Evolutionary conservation across 1,284 basidiomycete genomes (phyloP), one percentile per base, ranked within the genome.

Genomic region (Naganishia albida): DNA sequence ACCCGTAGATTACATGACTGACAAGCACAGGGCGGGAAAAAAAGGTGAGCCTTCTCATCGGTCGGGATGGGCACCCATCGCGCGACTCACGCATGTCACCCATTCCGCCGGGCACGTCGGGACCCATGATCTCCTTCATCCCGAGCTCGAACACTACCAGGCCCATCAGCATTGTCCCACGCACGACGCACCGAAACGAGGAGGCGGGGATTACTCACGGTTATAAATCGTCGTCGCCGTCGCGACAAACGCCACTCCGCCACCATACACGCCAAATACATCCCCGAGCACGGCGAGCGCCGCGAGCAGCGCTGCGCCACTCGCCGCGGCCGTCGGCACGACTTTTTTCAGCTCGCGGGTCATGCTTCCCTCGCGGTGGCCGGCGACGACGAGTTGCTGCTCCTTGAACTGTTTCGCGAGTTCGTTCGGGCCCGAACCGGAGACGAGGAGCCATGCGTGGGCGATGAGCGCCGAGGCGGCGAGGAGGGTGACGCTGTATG

Each of bases 41-140:
- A 34, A 34, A 34, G n/a, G n/a, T n/a, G n/a, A n/a, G n/a, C n/a
- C n/a, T n/a, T n/a, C n/a, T n/a, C n/a, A n/a, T n/a, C n/a, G n/a
- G n/a, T n/a, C n/a, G n/a, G n/a, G n/a, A n/a, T n/a, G n/a, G n/a
- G n/a, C n/a, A n/a, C n/a, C n/a, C n/a, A n/a, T n/a, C n/a, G n/a
- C n/a, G n/a, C n/a, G 34, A 60, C 56, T 60, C 30, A 60, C 56
- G 56, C 46, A 60, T 10, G 23, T 60, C 56, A 20, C 56, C 56
- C 56, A 49, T 49, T 15, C 56, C 56, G 25, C 46, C 56, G n/a
- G 46, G 46, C 34, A 23, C 42, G 23, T 60, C 56, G 10, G 56
- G 56, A 23, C 56, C 56, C 56, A 60, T 60, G 26, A 60, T 49
- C 34, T 60, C 56, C 56, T 60, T 60, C 56, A 60, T 60, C 12